A percentile compares a stretch with the other conserved stretches of the same genome.
Conservation (phyloP, 1,139 yeast species). For the Kurtzmaniella natalensis region DNA sequence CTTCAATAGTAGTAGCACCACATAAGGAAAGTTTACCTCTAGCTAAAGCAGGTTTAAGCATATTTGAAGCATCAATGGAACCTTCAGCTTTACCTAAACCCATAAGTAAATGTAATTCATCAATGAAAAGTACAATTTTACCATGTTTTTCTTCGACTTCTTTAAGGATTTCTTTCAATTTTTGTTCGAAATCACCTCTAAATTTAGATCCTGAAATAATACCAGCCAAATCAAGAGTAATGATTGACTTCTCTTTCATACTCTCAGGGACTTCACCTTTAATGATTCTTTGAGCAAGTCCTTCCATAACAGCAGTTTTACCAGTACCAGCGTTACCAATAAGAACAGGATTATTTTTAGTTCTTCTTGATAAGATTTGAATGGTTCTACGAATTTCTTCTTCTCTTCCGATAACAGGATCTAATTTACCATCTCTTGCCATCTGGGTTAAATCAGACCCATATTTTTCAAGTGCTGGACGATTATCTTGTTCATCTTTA, state of each 20-base stretch:
- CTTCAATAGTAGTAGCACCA: conserved; percentile 93
- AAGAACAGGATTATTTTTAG: conserved; percentile 90
- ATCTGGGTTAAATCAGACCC: conserved; percentile 86
- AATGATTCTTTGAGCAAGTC: conserved; percentile 87
- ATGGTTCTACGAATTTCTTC: conserved; percentile 91
- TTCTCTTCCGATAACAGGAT: conserved; percentile 96
- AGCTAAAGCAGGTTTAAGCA: conserved; percentile 90
- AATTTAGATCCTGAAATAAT: conserved; percentile 92
- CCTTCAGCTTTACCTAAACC: conserved; percentile 97
- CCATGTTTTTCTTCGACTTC: conserved; percentile 86
- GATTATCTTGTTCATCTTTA: conserved; percentile 46
- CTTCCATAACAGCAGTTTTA: conserved; percentile 95
- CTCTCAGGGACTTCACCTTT: conserved; percentile 93
- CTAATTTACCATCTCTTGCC: conserved; percentile 87
- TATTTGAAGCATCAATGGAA: conserved; percentile 90
- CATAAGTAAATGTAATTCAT: conserved; percentile 85
- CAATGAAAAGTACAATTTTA: conserved; percentile 77
- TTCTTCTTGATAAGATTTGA: conserved; percentile 85
- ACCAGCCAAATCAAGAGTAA: conserved; percentile 83
- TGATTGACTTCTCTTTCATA: conserved; percentile 77
- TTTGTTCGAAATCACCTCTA: conserved; percentile 93
- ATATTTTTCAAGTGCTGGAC: conserved; percentile 78
- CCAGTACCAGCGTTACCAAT: conserved; percentile 98
- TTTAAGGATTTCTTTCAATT: conserved; percentile 76
- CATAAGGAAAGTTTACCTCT: conserved; percentile 91